A percentile compares a stretch with the other conserved stretches of the same genome.
phyloP scores from a whole-genome alignment of 2,329 filamentous ascomycete genomes.

The Colletotrichum eleusines region DNA sequence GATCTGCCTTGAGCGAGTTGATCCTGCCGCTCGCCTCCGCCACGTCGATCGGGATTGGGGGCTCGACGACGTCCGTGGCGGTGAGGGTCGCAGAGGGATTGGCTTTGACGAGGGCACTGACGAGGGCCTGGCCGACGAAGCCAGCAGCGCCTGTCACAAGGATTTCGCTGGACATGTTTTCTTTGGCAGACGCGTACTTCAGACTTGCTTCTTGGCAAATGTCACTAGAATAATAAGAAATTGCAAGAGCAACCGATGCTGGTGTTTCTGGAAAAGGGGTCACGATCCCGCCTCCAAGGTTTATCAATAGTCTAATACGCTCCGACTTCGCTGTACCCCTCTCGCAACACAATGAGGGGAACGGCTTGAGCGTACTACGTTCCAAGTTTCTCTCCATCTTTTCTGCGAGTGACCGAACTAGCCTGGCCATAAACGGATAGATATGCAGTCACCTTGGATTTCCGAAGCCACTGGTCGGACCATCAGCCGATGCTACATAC shows the following conservation, averaged over 20 bases:
- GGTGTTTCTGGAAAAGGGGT: not conserved
- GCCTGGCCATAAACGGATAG: conserved; percentile 1
- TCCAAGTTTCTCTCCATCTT: conserved; percentile 3
- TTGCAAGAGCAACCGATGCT: not conserved
- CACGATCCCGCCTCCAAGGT: not conserved
- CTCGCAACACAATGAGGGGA: conserved; percentile 2
- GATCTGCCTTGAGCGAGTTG: conserved; percentile 47
- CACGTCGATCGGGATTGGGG: conserved; percentile 60
- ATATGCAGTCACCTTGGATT: not conserved
- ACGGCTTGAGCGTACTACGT: conserved; percentile 13
- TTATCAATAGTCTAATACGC: not conserved
- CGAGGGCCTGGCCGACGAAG: conserved; percentile 73
- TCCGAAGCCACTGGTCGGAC: conserved; percentile 3
- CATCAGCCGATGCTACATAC: conserved; percentile 10
- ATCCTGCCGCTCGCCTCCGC: conserved; percentile 45
- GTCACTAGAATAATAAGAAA: not conserved
- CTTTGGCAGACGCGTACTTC: no score
- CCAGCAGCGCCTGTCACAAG: conserved; percentile 75
- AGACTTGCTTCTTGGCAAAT: not conserved
- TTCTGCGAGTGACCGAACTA: conserved; percentile 12
- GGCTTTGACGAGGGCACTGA: conserved; percentile 64
- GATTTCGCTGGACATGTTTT: conserved; percentile 51
- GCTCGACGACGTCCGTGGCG: conserved; percentile 68
- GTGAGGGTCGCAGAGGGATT: conserved; percentile 57
- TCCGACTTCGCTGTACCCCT: conserved; percentile 27